These are phyloP conservation scores for Alliaria petiolata DNA, from an alignment of 345 rosid genomes.

Conservation along the genomic window DNA sequence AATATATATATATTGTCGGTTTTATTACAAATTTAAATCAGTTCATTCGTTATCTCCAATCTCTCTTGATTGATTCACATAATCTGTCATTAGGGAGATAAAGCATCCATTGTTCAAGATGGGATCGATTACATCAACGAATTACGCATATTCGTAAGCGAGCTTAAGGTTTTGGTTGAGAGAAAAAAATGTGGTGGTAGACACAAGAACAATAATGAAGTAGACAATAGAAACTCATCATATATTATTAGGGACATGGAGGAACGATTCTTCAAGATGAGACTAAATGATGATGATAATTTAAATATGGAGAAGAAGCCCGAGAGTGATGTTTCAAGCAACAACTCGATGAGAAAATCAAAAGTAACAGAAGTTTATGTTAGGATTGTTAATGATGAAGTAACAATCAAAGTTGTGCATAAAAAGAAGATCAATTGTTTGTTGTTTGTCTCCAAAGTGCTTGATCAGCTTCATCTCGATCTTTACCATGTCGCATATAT, in stretches of 20 bases:
- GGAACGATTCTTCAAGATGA: background rate
- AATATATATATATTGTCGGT: background rate
- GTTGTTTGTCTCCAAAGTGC: conserved; percentile 60
- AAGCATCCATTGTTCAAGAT: conserved; percentile 74
- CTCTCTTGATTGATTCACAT: background rate
- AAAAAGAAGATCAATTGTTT: conserved; percentile 74
- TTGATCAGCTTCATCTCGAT: conserved; percentile 74
- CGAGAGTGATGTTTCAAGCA: conserved; percentile 28
- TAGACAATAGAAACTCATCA: conserved; percentile 30
- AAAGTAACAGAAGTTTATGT: conserved; percentile 79
- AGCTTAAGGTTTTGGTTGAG: conserved; percentile 69
- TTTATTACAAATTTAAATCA: background rate
- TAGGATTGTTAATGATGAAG: conserved; percentile 74
- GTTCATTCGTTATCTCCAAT: background rate
- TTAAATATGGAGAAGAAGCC: conserved; percentile 35
- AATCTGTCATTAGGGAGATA: conserved; percentile 42
- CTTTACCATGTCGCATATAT: conserved; percentile 73
- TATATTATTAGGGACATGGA: background rate
- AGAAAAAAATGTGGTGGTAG: conserved; percentile 61
- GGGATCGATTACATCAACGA: conserved; percentile 78
- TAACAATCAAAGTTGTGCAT: conserved; percentile 73
- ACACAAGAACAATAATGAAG: conserved; percentile 37
- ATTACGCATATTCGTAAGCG: conserved; percentile 51
- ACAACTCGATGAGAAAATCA: conserved; percentile 62
- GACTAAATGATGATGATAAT: conserved; percentile 37